Evolutionary conservation across 257 asterid species (phyloP).

Genomic region (Rubia yunnanensis): DNA sequence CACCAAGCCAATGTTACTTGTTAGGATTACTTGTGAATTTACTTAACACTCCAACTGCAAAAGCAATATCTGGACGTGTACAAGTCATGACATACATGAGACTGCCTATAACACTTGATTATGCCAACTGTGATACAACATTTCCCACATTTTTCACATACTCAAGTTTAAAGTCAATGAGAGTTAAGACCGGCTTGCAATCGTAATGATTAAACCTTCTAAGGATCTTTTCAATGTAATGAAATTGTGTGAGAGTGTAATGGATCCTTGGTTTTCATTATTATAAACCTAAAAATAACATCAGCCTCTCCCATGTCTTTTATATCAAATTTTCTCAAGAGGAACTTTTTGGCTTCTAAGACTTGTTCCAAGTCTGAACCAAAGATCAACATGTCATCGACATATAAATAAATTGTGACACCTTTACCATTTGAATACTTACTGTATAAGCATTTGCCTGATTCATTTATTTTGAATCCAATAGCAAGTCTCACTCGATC

Average conservation of each 20-base stretch:
- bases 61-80: background rate
- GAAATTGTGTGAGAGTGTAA: background rate
- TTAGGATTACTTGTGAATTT: background rate
- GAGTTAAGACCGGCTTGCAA: background rate
- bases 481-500: background rate
- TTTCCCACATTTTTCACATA: background rate
- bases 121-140: background rate
- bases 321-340: too few relatives aligned
- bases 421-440: too few relatives aligned
- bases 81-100: background rate
- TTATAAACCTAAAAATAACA: background rate
- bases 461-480: background rate
- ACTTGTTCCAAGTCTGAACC: too few relatives aligned
- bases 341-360: too few relatives aligned
- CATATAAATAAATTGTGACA: too few relatives aligned
- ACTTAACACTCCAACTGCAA: background rate
- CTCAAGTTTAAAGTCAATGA: background rate
- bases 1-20: too few relatives aligned
- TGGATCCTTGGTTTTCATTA: background rate
- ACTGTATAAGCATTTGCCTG: background rate
- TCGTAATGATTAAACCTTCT: background rate
- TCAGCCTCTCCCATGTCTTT: background rate
- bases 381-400: too few relatives aligned
- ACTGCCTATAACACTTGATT: background rate
- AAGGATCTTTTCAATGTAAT: background rate